phyloP scores from a whole-genome alignment of 768 basidiomycete species.

The Auriculariales sp. region DNA sequence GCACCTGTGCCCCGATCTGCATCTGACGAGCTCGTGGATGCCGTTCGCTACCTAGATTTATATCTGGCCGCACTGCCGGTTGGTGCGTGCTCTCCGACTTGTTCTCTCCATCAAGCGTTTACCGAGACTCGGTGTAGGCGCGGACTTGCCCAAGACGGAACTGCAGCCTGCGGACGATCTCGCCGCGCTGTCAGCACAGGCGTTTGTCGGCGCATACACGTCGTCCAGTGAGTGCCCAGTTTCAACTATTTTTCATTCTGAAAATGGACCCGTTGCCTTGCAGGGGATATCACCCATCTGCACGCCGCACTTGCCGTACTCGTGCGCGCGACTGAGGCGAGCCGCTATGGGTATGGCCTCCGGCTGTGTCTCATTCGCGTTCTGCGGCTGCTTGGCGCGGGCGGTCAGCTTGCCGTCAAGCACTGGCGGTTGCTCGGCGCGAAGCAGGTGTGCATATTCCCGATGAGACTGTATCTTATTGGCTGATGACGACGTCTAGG shows the following conservation, averaged over 20 bases:
- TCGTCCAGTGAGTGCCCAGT: slow-evolving; percentile 29
- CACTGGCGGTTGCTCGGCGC: slow-evolving; percentile 67
- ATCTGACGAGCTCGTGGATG: slow-evolving; percentile 40
- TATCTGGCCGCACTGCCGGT: slow-evolving; percentile 58
- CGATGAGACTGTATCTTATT: too few relatives aligned
- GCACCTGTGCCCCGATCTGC: slow-evolving; percentile 31
- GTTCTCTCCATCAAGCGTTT: background rate
- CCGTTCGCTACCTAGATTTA: slow-evolving; percentile 34
- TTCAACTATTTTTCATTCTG: background rate
- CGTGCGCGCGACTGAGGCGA: slow-evolving; percentile 57
- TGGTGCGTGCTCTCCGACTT: slow-evolving; percentile 17
- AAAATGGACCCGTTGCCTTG: slow-evolving; percentile 3
- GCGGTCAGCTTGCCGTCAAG: slow-evolving; percentile 55
- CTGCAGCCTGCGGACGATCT: slow-evolving; percentile 83
- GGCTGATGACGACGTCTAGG: too few relatives aligned
- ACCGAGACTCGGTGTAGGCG: slow-evolving; percentile 18
- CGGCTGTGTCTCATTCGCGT: slow-evolving; percentile 65
- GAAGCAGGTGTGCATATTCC: slow-evolving; percentile 33
- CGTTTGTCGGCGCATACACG: slow-evolving; percentile 33
- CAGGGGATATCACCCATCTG: slow-evolving; percentile 41
- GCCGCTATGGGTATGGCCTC: slow-evolving; percentile 68
- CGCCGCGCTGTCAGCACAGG: slow-evolving; percentile 56
- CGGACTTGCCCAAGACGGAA: slow-evolving; percentile 53
- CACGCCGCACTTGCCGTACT: slow-evolving; percentile 49
- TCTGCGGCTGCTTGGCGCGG: slow-evolving; percentile 69